phyloP scores from a whole-genome alignment of 176 grass and related monocot genomes.

The Oryza longistaminata region DNA sequence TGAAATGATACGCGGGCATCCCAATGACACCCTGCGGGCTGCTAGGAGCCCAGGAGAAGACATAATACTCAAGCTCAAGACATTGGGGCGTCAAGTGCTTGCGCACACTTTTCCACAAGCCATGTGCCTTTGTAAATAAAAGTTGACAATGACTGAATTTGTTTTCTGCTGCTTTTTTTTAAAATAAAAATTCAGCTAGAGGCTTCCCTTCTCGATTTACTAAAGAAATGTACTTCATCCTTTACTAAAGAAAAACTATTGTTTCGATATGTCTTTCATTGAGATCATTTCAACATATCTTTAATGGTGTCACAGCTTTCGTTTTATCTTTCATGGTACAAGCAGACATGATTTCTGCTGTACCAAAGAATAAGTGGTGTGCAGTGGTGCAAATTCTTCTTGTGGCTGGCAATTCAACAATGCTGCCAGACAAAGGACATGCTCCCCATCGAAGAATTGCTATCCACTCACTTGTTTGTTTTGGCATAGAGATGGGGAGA shows the following conservation, averaged over 20 bases:
- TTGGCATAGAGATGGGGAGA: too few relatives aligned
- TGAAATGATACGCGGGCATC: neutral
- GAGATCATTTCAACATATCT: constrained; percentile 11
- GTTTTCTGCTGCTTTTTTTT: neutral
- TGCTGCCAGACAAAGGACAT: too few relatives aligned
- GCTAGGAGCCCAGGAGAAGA: neutral
- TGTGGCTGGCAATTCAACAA: too few relatives aligned
- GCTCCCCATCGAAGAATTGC: too few relatives aligned
- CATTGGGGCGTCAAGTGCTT: neutral
- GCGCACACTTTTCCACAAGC: neutral
- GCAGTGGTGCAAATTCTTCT: too few relatives aligned
- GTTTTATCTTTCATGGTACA: constrained; percentile 6
- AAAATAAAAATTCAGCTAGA: neutral
- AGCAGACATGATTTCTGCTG: neutral
- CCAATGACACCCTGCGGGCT: neutral
- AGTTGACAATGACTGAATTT: neutral
- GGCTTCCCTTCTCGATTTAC: neutral
- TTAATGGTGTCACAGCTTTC: neutral
- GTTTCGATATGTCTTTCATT: constrained; percentile 5
- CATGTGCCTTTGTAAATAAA: neutral
- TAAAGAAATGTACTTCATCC: neutral
- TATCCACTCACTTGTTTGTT: too few relatives aligned
- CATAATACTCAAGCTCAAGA: neutral
- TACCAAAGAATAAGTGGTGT: too few relatives aligned
- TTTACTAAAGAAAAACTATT: neutral